A percentile compares a stretch with the other conserved stretches of the same genome.
These are phyloP conservation scores for Camellia japonica DNA, from an alignment of 148 eudicot genomes.

Conservation along the genomic window DNA sequence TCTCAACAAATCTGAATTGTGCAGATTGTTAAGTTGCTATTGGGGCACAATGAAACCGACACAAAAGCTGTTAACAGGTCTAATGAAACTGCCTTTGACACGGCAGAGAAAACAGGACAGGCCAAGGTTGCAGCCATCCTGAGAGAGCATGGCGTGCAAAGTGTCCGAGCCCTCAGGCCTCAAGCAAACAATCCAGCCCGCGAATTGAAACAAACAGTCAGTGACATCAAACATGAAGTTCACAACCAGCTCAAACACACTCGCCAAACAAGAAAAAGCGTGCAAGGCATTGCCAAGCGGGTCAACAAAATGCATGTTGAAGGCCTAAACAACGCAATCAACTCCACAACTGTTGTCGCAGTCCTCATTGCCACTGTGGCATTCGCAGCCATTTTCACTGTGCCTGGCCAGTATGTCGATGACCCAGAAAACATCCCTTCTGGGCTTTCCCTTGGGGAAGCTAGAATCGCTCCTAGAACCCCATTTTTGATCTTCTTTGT, in stretches of 20 bases:
- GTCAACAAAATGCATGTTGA: slow-evolving; percentile 72
- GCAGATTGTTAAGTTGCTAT: slow-evolving; percentile 61
- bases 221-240: slow-evolving; percentile 80
- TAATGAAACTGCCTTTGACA: slow-evolving; percentile 66
- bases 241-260: slow-evolving; percentile 74
- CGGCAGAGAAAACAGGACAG: slow-evolving; percentile 56
- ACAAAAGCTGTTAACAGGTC: slow-evolving; percentile 58
- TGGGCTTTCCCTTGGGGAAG: slow-evolving; percentile 62
- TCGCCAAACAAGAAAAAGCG: slow-evolving; percentile 60
- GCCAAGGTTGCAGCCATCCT: slow-evolving; percentile 40
- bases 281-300: slow-evolving; percentile 73
- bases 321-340: slow-evolving; percentile 78
- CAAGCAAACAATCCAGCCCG: slow-evolving; percentile 51
- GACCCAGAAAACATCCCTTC: slow-evolving; percentile 42
- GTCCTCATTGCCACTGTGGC: slow-evolving; percentile 79
- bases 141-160: slow-evolving; percentile 52
- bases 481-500: slow-evolving; percentile 59
- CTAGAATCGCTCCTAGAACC: slow-evolving; percentile 51
- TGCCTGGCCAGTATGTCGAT: slow-evolving; percentile 69
- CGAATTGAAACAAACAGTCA: slow-evolving; percentile 68
- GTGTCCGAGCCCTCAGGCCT: slow-evolving; percentile 48
- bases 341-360: slow-evolving; percentile 73
- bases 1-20: not conserved
- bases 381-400: slow-evolving; percentile 77
- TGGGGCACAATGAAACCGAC: slow-evolving; percentile 47